Conservation (phyloP, 495 filamentous ascomycete genomes). For the Diplogelasinospora grovesii region DNA sequence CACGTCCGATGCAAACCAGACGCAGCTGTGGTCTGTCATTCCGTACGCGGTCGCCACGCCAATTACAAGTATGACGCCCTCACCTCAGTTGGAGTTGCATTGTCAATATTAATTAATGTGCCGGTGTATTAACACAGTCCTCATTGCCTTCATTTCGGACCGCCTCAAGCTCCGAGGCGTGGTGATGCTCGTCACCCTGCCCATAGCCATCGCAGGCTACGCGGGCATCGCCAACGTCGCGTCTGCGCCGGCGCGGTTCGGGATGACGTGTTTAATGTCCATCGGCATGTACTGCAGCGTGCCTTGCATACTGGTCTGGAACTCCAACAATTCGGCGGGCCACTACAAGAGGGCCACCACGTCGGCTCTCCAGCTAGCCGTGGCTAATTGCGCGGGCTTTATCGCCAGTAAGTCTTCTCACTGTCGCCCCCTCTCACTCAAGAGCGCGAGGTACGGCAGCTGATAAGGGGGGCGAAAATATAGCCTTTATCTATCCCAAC, state of each 20-base stretch:
- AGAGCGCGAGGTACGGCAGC: too few species aligned
- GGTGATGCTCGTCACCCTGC: conserved; percentile 38
- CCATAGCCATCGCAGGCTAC: conserved; percentile 56
- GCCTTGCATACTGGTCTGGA: conserved; percentile 70
- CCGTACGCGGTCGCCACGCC: conserved; percentile 58
- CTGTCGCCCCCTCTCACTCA: too few species aligned
- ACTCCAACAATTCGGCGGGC: conserved; percentile 41
- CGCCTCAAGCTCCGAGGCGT: conserved; percentile 28
- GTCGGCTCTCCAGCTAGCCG: conserved; percentile 39
- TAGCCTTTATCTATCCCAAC: conserved; percentile 53
- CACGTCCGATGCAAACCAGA: conserved; percentile 52
- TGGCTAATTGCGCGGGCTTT: conserved; percentile 46
- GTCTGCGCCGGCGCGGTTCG: conserved; percentile 58
- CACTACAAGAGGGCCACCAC: conserved; percentile 42
- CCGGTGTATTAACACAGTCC: conserved; percentile 24
- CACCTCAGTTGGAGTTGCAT: conserved; percentile 28
- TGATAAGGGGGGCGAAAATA: too few species aligned
- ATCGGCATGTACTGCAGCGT: conserved; percentile 72
- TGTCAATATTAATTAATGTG: conserved; percentile 5
- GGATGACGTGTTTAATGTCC: conserved; percentile 66
- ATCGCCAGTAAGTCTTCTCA: conserved; percentile 28
- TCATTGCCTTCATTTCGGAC: conserved; percentile 40
- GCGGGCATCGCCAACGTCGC: conserved; percentile 20
- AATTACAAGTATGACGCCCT: conserved; percentile 39
- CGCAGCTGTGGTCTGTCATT: conserved; percentile 62